Percentiles rank a stretch among this genome's conserved stretches.
Conservation (phyloP, 148 eudicot species). For the Rheum nobile region DNA sequence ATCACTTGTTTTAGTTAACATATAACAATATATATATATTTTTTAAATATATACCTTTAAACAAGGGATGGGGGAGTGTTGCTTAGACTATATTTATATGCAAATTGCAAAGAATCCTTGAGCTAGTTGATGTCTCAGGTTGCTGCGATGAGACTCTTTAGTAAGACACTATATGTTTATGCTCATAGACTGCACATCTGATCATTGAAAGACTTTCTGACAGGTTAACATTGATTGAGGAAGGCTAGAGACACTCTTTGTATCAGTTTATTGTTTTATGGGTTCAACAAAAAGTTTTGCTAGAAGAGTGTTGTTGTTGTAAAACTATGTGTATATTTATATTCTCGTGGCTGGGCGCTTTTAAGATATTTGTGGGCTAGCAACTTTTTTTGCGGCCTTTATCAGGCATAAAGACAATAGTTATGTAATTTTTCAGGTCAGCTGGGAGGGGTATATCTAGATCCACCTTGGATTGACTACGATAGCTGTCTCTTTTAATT, state of each 20-base stretch:
- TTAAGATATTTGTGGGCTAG: background rate
- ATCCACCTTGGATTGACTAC: background rate
- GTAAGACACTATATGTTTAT: background rate
- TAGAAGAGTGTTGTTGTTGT: background rate
- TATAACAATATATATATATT: background rate
- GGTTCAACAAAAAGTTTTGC: background rate
- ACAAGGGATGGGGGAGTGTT: background rate
- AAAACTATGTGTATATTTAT: background rate
- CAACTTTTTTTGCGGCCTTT: background rate
- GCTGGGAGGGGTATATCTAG: background rate
- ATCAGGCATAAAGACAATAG: background rate
- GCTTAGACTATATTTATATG: background rate
- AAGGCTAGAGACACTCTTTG: background rate
- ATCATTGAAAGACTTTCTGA: background rate
- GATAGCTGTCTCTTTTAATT: background rate
- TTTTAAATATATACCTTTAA: background rate
- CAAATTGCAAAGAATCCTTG: background rate
- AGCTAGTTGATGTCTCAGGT: background rate
- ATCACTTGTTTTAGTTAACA: background rate
- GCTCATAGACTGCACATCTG: background rate
- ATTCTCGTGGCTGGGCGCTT: background rate
- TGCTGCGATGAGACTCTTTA: background rate
- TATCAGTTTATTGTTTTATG: background rate
- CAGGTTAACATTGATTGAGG: background rate
- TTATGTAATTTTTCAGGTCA: background rate